phyloP scores from a whole-genome alignment of 2,329 filamentous ascomycete species.

The Aureobasidium melanogenum region DNA sequence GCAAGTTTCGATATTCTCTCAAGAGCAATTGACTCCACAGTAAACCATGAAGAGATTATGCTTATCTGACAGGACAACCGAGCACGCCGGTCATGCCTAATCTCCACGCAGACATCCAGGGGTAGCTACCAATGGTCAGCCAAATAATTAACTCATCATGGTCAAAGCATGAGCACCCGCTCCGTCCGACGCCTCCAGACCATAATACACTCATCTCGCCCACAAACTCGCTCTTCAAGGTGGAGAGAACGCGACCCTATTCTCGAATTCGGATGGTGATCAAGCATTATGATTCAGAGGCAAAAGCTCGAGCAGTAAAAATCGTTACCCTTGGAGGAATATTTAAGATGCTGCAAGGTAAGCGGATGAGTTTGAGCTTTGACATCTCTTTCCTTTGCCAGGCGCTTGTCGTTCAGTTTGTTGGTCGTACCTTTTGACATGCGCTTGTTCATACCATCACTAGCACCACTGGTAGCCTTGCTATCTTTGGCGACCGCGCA shows the following conservation, averaged over 20 bases:
- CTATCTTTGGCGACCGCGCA: neutral
- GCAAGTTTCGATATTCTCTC: neutral
- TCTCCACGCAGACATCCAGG: neutral
- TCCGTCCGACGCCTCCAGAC: neutral
- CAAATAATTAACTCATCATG: neutral
- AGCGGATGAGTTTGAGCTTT: neutral
- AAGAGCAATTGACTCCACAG: neutral
- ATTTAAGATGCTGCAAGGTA: neutral
- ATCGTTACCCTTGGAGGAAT: neutral
- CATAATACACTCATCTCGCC: neutral
- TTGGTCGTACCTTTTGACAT: neutral
- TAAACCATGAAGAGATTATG: neutral
- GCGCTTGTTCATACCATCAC: neutral
- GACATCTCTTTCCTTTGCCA: neutral
- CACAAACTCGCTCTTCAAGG: neutral
- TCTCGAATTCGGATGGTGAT: neutral
- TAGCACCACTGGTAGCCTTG: neutral
- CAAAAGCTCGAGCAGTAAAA: neutral
- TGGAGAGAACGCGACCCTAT: neutral
- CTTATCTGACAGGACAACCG: neutral
- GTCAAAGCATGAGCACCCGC: neutral
- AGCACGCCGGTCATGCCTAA: neutral
- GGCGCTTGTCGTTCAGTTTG: neutral
- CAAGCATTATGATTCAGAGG: neutral
- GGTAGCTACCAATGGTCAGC: neutral